phyloP scores from a whole-genome alignment of 2,329 filamentous ascomycete genomes.

The Hymenoscyphus occultus region DNA sequence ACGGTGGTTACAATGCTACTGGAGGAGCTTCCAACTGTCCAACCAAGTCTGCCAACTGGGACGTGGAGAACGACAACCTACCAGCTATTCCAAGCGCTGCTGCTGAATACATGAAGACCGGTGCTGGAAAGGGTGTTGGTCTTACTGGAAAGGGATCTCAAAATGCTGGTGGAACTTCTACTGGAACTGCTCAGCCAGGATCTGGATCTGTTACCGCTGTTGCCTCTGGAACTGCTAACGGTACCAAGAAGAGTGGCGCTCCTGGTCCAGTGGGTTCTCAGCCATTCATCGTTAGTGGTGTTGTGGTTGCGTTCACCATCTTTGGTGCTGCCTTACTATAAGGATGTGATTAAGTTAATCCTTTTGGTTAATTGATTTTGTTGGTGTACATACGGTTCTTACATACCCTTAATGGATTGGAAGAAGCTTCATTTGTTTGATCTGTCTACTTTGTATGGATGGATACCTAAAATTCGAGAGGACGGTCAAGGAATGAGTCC shows the following conservation, averaged over 20 bases:
- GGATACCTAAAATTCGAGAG: background rate
- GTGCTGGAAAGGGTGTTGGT: constrained; percentile 45
- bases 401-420: constrained; percentile 6
- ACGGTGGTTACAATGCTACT: constrained; percentile 48
- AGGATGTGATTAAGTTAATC: constrained; percentile 1
- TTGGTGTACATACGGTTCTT: constrained; percentile 14
- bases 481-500: constrained; percentile 9
- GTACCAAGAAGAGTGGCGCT: constrained; percentile 13
- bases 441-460: background rate
- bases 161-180: constrained; percentile 20
- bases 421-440: background rate
- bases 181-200: constrained; percentile 18
- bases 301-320: constrained; percentile 12
- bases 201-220: constrained; percentile 18
- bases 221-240: background rate
- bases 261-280: constrained; percentile 9
- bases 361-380: background rate
- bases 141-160: constrained; percentile 34
- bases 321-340: constrained; percentile 14
- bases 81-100: constrained; percentile 48
- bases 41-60: constrained; percentile 44
- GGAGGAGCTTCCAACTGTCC: constrained; percentile 44
- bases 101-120: constrained; percentile 43
- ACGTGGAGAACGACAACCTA: constrained; percentile 45
- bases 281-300: constrained; percentile 10